Base-by-base conservation (phyloP, 192 early-diverging fungal genomes). In the Funneliformis mosseae region DNA sequence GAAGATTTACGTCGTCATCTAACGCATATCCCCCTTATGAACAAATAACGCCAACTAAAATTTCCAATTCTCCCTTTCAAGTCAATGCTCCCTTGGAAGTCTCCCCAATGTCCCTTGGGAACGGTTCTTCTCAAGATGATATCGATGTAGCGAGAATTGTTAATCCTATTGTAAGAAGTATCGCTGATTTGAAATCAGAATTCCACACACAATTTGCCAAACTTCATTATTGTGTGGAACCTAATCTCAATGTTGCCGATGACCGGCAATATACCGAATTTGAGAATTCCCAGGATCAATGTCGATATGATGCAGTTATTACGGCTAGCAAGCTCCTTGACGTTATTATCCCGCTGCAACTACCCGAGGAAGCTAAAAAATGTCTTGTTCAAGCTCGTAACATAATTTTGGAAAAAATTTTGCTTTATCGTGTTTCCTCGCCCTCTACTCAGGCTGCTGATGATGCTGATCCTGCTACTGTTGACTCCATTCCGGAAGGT, bases 361-460 rank as follows among this genome's bases (percentile, higher is more conserved):
- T 70, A n/a, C 68, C 68, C 3, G 38, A 70, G 10, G 68, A 70
- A 70, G 68, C n/a, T 70, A 70, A 70, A 42, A 41, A 70, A 70
- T 41, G 14, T 11, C 18, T 70, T 5, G 4, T 9, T 70, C 41
- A 70, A 70, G 68, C 68, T 18, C 68, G 68, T 70, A 39, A 25
- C 41, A 70, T 70, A 10, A 39, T 70, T 70, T 45, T 21, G 41
- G 16, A 70, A 42, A 70, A 70, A 23, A 9, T 41, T n/a, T 70
- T 45, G n/a, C 21, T 70, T 10, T 70, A n/a, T 45, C 68, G 68
- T 42, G 16, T 33, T n/a, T 23, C 41, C 38, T 68, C 66, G 6
- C 38, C 66, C 5, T 43, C 41, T 70, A 41, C 50, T 55, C 50
- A 5, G 21, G 16, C 48, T 3, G 48, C 14, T 50, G 2, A 50